Conservation (phyloP, 306 rosid genomes). For the Lupinus albus region DNA sequence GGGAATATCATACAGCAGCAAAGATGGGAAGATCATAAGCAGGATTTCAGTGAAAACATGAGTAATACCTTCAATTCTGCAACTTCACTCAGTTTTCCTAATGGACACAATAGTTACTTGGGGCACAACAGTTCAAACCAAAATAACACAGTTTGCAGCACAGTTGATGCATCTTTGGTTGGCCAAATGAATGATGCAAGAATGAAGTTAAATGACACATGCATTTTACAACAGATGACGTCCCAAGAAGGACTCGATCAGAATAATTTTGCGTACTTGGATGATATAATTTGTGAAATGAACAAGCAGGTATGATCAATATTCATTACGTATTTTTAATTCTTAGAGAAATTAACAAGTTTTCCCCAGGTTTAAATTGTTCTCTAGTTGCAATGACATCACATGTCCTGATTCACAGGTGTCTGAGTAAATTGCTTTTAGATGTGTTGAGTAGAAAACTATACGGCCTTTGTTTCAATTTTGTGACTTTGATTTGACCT, state of each 20-base stretch:
- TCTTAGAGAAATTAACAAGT: no score
- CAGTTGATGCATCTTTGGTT: slow-evolving; percentile 40
- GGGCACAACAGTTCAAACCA: slow-evolving; percentile 41
- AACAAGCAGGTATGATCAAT: slow-evolving; percentile 55
- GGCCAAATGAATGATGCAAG: slow-evolving; percentile 36
- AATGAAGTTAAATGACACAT: slow-evolving; percentile 42
- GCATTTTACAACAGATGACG: slow-evolving; percentile 44
- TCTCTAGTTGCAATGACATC: no score
- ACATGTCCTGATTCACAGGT: no score
- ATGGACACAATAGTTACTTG: slow-evolving; percentile 26
- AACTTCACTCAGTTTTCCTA: slow-evolving; percentile 43
- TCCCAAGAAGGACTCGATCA: slow-evolving; percentile 48
- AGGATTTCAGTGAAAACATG: slow-evolving; percentile 38
- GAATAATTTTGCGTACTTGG: slow-evolving; percentile 49
- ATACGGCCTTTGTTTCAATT: not conserved
- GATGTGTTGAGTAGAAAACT: not conserved
- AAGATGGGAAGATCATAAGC: slow-evolving; percentile 50
- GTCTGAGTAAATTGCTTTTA: not conserved
- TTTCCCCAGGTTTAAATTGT: not conserved
- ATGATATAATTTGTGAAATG: slow-evolving; percentile 57
- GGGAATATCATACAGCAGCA: slow-evolving; percentile 52
- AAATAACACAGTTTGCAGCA: slow-evolving; percentile 43
- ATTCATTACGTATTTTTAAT: not conserved
- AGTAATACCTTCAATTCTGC: slow-evolving; percentile 42
- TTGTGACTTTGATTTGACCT: not conserved